These are phyloP conservation scores for Epichloe hybrida DNA, from an alignment of 2,329 filamentous ascomycete genomes.

Conservation along the genomic window DNA sequence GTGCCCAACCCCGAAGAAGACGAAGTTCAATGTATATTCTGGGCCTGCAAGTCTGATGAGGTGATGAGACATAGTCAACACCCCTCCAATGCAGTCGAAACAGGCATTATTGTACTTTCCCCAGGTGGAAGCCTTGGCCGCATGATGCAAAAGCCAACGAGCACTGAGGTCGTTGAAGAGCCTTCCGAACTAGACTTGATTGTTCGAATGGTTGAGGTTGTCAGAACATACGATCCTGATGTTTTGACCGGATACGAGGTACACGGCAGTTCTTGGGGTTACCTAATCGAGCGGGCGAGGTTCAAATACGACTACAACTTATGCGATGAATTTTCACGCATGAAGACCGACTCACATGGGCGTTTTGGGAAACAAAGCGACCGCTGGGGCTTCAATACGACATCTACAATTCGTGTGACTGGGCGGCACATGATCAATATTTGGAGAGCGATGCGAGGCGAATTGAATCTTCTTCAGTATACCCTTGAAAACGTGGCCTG, in stretches of 20 bases:
- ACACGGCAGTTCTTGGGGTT: conserved; percentile 88
- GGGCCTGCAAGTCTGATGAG: conserved; percentile 72
- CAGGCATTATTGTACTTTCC: conserved; percentile 63
- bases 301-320: conserved; percentile 81
- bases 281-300: conserved; percentile 78
- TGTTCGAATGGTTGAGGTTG: conserved; percentile 74
- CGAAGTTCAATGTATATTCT: conserved; percentile 78
- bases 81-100: conserved; percentile 35
- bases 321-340: conserved; percentile 80
- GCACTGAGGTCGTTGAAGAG: conserved; percentile 59
- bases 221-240: conserved; percentile 74
- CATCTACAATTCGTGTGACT: conserved; percentile 82
- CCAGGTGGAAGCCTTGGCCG: conserved; percentile 43
- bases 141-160: conserved; percentile 47
- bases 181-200: conserved; percentile 72
- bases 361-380: conserved; percentile 78
- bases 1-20: conserved; percentile 85
- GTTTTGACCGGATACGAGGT: conserved; percentile 92
- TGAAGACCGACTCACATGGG: conserved; percentile 71
- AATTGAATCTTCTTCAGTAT: conserved; percentile 83
- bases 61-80: conserved; percentile 20
- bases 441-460: conserved; percentile 90
- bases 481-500: conserved; percentile 94
- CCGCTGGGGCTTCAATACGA: conserved; percentile 87
- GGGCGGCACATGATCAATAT: conserved; percentile 95